Evolutionary conservation across 257 asterid genomes (phyloP), one percentile per base, ranked within the genome.

Genomic region (Penstemon davidsonii): DNA sequence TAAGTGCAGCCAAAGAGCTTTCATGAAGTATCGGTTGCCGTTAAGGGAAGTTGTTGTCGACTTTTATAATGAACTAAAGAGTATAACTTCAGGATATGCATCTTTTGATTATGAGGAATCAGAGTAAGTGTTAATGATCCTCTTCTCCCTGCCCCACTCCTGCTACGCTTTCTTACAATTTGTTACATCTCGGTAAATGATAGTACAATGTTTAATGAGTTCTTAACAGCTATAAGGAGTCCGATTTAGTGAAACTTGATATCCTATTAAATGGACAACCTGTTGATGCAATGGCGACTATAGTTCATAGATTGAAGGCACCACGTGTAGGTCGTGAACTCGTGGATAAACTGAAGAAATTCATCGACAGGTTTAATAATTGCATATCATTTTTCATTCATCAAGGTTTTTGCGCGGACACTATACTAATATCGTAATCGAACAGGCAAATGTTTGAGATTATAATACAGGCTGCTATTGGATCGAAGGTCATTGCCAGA

Each of bases 391-490:
- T 62, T 38, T 38, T 25, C 45, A 15, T 68, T 45, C 36, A 13
- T 33, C 67, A 52, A 19, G 12, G 39, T 54, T 60, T 72, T 25
- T 49, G 49, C 55, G 45, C 46, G 63, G 62, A 12, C 10, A 8
- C 55, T 41, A 44, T 61, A 9, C 43, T 49, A 61, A 60, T 5
- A 52, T 68, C 19, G 52, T 36, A 8, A 36, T 63, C 73, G 71
- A 76, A 77, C 91, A 93, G 99, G 93, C 99, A 93, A 86, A 90
- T 93, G 99, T 93, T 93, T 66, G 99, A 93, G 85, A 90, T 93
- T 77, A 84, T 75, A 60, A 85, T 90, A 82, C 99, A 93, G 83
- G 99, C 99, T 76, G 92, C 99, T 36, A 85, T 93, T 69, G 99
- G 99, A 69, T 71, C 97, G 37, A 93, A 93, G 83, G 67, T 93